Evolutionary conservation across 306 rosid species (phyloP), one percentile per base, ranked within the genome.

Genomic region (Coriaria nepalensis): DNA sequence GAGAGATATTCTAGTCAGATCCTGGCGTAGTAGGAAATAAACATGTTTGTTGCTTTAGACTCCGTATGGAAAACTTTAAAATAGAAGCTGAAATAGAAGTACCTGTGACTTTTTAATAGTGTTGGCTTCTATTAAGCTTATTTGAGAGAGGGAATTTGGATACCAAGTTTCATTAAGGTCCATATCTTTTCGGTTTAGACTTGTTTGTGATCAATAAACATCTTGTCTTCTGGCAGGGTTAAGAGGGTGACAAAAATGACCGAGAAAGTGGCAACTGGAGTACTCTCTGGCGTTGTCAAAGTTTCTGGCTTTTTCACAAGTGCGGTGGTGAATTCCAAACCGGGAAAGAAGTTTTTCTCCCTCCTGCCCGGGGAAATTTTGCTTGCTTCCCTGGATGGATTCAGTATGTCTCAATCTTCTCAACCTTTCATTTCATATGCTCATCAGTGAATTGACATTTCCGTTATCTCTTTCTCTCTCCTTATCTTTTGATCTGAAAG

Each of bases 161-260:
- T 20, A 20, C 29, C 29, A 20, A 20, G 2, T 20, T 20, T 20
- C n/a, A n/a, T 20, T 20, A 4, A 38, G 9, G 40, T 12, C 13
- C 46, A 53, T 29, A 49, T 8, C 46, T 29, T 59, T 14, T 46
- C 47, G 53, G 40, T 62, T 60, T 72, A 46, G 57, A 5, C 59
- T 45, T 45, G 32, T 40, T 29, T 66, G 56, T 45, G 29, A 20
- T 3, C 29, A 3, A 20, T 20, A 20, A 20, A 20, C 1, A 20
- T 20, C 29, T 20, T 20, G 29, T 20, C 29, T 20, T 20, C 2
- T 20, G 29, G 29, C 1, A 90, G 98, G 94, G 98, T 70, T 65
- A 92, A 85, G 94, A 60, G 69, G 65, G 92, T 92, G 36, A 79
- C 83, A 59, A 85, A 72, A 69, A 82, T 75, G 92, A 75, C 96